Conservation (phyloP, 371 early-diverging fungal genomes). For the Mortierella sp. region DNA sequence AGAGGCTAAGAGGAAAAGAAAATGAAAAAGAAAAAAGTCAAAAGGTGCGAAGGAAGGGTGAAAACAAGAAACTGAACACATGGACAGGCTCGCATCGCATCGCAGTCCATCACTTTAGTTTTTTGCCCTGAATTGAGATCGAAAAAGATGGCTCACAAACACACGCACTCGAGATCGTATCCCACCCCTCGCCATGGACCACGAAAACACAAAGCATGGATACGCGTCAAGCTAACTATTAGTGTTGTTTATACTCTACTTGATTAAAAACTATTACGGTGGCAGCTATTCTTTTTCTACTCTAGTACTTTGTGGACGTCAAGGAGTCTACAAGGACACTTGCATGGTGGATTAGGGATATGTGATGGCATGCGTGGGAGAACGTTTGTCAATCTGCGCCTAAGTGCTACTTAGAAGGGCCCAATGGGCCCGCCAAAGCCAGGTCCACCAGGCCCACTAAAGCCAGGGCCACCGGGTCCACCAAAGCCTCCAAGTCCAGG, state of each 20-base stretch:
- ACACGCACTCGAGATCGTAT: background rate
- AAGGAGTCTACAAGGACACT: too few species aligned
- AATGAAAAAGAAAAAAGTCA: background rate
- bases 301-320: too few species aligned
- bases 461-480: background rate
- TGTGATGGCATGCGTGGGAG: background rate
- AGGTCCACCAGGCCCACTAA: constrained; percentile 3
- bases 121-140: background rate
- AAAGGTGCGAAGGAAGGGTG: background rate
- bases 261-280: background rate
- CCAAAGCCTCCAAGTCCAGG: too few species aligned
- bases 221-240: background rate
- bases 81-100: background rate
- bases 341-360: background rate
- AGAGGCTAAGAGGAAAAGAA: background rate
- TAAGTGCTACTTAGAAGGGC: too few species aligned
- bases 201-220: background rate
- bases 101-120: too few species aligned
- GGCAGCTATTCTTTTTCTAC: background rate
- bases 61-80: background rate
- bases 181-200: background rate
- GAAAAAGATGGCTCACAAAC: background rate
- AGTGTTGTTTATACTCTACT: background rate
- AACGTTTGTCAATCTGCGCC: background rate
- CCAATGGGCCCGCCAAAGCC: background rate